Evolutionary conservation across 2,329 filamentous ascomycete genomes (phyloP).

Genomic region (Trichoderma atroviride): DNA sequence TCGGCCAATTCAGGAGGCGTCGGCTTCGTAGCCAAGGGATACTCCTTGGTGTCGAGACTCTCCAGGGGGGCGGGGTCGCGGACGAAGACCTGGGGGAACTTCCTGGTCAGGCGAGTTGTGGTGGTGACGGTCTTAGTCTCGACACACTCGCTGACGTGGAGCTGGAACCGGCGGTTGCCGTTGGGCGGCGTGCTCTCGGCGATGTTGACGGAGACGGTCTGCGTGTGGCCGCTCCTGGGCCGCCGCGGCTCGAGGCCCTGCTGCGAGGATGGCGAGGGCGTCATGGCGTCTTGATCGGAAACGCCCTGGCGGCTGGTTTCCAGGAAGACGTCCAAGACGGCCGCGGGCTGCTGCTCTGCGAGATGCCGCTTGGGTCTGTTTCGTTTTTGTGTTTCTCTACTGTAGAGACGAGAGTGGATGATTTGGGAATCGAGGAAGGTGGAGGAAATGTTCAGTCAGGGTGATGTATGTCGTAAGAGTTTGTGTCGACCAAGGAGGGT

Average conservation of each 20-base stretch:
- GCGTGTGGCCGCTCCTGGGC: constrained; percentile 41
- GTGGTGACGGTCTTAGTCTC: constrained; percentile 80
- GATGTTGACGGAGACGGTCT: constrained; percentile 53
- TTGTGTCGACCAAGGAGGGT: constrained; percentile 14
- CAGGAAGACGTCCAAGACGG: neutral
- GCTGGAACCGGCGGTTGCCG: constrained; percentile 49
- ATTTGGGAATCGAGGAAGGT: neutral
- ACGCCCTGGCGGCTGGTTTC: constrained; percentile 27
- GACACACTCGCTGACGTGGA: constrained; percentile 65
- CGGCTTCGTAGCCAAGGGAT: constrained; percentile 80
- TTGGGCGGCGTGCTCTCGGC: constrained; percentile 45
- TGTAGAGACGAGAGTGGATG: neutral
- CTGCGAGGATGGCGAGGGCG: constrained; percentile 43
- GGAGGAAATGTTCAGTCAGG: neutral
- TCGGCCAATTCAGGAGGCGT: constrained; percentile 78
- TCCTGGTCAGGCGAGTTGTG: constrained; percentile 84
- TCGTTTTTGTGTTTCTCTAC: neutral
- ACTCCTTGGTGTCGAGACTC: constrained; percentile 82
- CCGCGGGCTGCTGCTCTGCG: neutral
- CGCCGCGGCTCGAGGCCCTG: constrained; percentile 45
- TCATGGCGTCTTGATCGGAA: constrained; percentile 38
- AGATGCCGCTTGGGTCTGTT: neutral
- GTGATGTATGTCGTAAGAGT: constrained; percentile 4
- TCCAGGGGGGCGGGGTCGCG: constrained; percentile 70
- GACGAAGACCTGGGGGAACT: constrained; percentile 81